Evolutionary conservation across 2,329 filamentous ascomycete species (phyloP), one percentile per base, ranked within the genome.

Genomic region (Cadophora sp.): DNA sequence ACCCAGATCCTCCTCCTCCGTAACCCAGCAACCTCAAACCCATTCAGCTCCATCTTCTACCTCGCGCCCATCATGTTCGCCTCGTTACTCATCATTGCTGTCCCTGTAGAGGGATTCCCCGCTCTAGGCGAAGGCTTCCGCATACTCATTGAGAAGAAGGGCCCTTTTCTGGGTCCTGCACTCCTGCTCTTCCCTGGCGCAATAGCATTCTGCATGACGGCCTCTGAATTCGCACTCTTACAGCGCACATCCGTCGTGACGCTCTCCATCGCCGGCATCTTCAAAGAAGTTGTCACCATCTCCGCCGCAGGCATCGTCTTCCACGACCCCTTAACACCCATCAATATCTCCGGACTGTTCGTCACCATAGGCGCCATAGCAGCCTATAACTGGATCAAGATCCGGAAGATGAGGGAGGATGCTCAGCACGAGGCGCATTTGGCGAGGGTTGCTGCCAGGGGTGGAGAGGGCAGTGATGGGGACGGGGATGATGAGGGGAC

Each of bases 281-380:
- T 99, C 85, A 99, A 99, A 79, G 96, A 99, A 82, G 96, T 98
- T 50, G 90, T 99, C 65, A 99, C 96, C 16, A 98, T 99, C 76
- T 91, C 89, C 50, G 94, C 93, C 0, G 95, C 95, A 0, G 92
- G 93, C 9, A 79, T 97, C 31, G 89, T 97, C 4, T 99, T 97
- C 82, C 87, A 96, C 75, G 96, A 99, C 78, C 88, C 87, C 60
- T 87, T 99, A 56, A 97, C 94, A 0, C 83, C 90, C 0, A 88
- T 99, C 82, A 99, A 99, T 79, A 83, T 97, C 11, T 87, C 91
- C 19, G 96, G 96, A 8, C 83, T 99, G 14, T 77, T 97, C n/a
- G 89, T 97, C 61, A 99, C 96, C 0, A 92, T 98, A 73, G 83
- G 85, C 51, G 94, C 93, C 72, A 99, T 99, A 71, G 89, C 84